A percentile compares a stretch with the other conserved stretches of the same genome.
These are phyloP conservation scores for Daucus carota DNA, from an alignment of 129 eudicot genomes.

Conservation along the genomic window DNA sequence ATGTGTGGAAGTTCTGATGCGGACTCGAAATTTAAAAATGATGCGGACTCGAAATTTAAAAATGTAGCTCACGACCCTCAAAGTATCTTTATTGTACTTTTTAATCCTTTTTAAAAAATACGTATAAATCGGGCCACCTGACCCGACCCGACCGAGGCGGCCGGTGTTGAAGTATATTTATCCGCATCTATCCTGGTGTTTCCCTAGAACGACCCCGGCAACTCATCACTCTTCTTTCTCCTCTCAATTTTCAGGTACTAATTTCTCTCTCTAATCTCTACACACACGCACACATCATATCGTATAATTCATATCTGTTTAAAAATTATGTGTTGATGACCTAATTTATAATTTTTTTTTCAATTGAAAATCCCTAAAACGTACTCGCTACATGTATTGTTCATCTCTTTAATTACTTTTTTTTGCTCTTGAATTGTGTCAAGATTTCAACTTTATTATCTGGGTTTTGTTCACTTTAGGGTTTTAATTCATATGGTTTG, in stretches of 20 bases:
- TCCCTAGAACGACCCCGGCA: background rate
- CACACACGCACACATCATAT: too few species aligned
- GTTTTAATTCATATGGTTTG: background rate
- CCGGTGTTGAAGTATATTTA: background rate
- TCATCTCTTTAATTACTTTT: too few species aligned
- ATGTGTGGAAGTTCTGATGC: too few species aligned
- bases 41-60: too few species aligned
- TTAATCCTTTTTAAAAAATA: too few species aligned
- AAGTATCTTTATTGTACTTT: too few species aligned
- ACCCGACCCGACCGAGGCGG: background rate
- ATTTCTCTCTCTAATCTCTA: background rate
- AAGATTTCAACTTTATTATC: background rate
- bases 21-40: too few species aligned
- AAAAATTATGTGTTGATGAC: too few species aligned
- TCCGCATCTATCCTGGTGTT: background rate
- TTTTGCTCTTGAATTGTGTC: background rate
- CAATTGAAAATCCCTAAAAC: background rate
- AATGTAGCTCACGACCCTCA: too few species aligned
- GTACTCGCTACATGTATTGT: background rate
- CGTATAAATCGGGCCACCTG: background rate
- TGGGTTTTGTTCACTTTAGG: background rate
- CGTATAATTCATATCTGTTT: too few species aligned
- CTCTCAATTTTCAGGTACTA: background rate
- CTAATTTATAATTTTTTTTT: too few species aligned
- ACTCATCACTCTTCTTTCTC: background rate